Evolutionary conservation across 805 yeast species (phyloP).

Genomic region (Wickerhamomyces chambardii): DNA sequence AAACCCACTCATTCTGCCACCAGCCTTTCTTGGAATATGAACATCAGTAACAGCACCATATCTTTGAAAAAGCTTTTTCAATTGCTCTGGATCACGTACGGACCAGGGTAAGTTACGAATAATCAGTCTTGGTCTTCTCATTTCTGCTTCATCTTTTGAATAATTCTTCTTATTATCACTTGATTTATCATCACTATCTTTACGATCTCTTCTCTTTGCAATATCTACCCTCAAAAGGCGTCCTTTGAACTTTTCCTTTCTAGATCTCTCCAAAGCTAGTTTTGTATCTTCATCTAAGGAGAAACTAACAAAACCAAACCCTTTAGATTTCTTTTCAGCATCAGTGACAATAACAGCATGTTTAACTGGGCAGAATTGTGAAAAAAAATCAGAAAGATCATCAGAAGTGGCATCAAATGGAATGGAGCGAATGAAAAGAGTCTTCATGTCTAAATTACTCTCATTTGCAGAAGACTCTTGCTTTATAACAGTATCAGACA

Average conservation of each 20-base stretch:
- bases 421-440: conserved; percentile 79
- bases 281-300: conserved; percentile 76
- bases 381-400: conserved; percentile 73
- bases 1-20: conserved; percentile 90
- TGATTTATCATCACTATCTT: conserved; percentile 9
- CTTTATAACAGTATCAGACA: neutral
- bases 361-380: conserved; percentile 89
- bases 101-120: conserved; percentile 96
- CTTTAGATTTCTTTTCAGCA: conserved; percentile 67
- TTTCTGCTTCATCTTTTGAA: conserved; percentile 38
- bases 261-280: conserved; percentile 60
- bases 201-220: conserved; percentile 88
- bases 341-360: conserved; percentile 91
- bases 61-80: conserved; percentile 60
- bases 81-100: conserved; percentile 64
- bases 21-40: conserved; percentile 77
- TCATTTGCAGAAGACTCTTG: conserved; percentile 7
- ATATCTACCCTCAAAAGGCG: conserved; percentile 68
- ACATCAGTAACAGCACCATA: conserved; percentile 88
- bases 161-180: conserved; percentile 2
- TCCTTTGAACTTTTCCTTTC: conserved; percentile 56
- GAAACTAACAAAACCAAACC: conserved; percentile 94
- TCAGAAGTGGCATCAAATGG: conserved; percentile 79
- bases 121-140: conserved; percentile 80
- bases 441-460: conserved; percentile 30